Evolutionary conservation across 2,329 filamentous ascomycete species (phyloP).

Genomic region (Epicoccum sorghinum): DNA sequence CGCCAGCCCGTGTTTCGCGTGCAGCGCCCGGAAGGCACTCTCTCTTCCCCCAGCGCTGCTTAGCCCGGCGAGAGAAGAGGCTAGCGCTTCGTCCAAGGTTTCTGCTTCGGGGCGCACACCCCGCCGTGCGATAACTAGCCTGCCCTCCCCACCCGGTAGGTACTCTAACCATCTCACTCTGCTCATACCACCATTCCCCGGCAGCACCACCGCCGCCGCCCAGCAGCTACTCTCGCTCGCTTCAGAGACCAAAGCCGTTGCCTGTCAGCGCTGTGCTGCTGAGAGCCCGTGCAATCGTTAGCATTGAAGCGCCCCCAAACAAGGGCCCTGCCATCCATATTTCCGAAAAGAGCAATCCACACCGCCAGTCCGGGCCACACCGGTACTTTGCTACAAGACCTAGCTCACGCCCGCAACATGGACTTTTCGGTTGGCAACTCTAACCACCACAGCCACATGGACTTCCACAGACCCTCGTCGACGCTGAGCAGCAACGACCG

Average conservation of each 20-base stretch:
- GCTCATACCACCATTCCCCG: conserved; percentile 17
- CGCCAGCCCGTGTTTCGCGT: conserved; percentile 16
- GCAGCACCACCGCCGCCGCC: conserved; percentile 2
- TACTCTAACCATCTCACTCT: conserved; percentile 16
- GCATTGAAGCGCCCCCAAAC: no score
- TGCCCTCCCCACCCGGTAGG: conserved; percentile 30
- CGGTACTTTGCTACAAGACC: conserved; percentile 49
- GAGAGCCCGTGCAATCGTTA: background rate
- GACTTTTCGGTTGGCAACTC: conserved; percentile 33
- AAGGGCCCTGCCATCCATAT: conserved; percentile 23
- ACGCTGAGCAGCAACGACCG: conserved; percentile 45
- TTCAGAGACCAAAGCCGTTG: background rate
- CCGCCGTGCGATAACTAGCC: conserved; percentile 27
- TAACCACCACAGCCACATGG: conserved; percentile 39
- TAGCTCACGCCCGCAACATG: conserved; percentile 37
- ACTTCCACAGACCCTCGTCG: conserved; percentile 47
- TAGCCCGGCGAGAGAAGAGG: background rate
- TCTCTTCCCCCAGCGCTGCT: conserved; percentile 9
- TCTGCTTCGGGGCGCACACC: conserved; percentile 13
- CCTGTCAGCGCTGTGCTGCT: conserved; percentile 4
- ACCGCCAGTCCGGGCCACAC: conserved; percentile 49
- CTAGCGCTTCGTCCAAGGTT: conserved; percentile 6
- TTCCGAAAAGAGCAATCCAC: conserved; percentile 46
- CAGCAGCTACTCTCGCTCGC: conserved; percentile 7
- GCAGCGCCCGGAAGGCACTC: conserved; percentile 11